A percentile compares a stretch with the other conserved stretches of the same genome.
phyloP scores from a whole-genome alignment of 2,329 filamentous ascomycete species.

The Parafenestella ontariensis region DNA sequence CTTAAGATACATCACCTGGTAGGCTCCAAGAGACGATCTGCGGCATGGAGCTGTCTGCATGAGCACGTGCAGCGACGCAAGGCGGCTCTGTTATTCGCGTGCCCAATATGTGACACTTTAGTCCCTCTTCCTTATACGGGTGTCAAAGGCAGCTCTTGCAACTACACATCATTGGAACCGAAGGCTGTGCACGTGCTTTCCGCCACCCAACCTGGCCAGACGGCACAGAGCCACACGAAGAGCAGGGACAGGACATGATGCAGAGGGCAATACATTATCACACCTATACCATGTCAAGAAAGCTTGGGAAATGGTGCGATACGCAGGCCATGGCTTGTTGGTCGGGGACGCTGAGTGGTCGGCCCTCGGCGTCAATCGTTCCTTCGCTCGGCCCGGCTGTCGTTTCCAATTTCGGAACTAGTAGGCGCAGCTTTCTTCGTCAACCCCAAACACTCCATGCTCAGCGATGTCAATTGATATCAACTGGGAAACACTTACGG shows the following conservation, averaged over 20 bases:
- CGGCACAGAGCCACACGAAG: conserved; percentile 13
- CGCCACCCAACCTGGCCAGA: conserved; percentile 9
- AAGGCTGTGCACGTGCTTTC: conserved; percentile 1
- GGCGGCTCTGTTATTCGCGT: conserved; percentile 36
- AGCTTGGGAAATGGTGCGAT: conserved; percentile 21
- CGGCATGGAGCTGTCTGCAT: conserved; percentile 32
- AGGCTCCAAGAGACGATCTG: conserved; percentile 30
- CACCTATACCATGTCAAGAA: conserved; percentile 18
- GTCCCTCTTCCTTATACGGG: not conserved
- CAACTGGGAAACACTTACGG: conserved; percentile 92
- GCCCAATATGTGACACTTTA: not conserved
- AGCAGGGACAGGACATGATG: conserved; percentile 22
- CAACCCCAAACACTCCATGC: conserved; percentile 34
- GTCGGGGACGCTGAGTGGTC: conserved; percentile 20
- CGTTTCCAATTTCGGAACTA: conserved; percentile 27
- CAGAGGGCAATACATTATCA: conserved; percentile 26
- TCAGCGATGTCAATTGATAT: conserved; percentile 91
- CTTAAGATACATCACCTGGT: conserved; percentile 21
- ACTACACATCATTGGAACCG: not conserved
- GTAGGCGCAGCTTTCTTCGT: conserved; percentile 25
- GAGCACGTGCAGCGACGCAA: conserved; percentile 38
- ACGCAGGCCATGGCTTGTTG: conserved; percentile 17
- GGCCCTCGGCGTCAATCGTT: conserved; percentile 20
- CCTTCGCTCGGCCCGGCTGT: conserved; percentile 21
- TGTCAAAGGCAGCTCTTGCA: not conserved